Evolutionary conservation across 176 grass and related monocot genomes (phyloP).

Genomic region (Juncus effusus): DNA sequence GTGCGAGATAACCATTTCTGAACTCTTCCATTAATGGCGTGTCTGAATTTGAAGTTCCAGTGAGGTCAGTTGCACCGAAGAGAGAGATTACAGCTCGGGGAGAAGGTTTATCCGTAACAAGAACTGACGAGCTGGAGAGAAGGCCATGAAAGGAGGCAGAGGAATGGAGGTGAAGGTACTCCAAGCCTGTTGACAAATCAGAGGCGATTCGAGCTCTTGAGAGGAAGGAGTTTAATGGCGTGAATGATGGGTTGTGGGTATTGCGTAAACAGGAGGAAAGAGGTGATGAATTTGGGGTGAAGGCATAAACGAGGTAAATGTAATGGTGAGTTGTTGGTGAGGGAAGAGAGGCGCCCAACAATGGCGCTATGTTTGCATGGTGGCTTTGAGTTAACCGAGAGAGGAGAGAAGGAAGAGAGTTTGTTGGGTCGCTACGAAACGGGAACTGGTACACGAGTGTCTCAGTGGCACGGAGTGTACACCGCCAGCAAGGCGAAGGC

Average conservation of each 20-base stretch:
- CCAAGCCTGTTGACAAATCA: slow-evolving; percentile 58
- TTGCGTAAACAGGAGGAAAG: slow-evolving; percentile 53
- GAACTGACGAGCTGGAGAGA: slow-evolving; percentile 33
- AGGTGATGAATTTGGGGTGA: slow-evolving; percentile 28
- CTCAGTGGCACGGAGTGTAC: slow-evolving; percentile 46
- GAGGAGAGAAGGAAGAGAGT: slow-evolving; percentile 23
- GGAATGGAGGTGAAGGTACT: slow-evolving; percentile 71
- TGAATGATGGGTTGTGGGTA: slow-evolving; percentile 39
- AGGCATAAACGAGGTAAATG: slow-evolving; percentile 67
- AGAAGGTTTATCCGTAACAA: slow-evolving; percentile 46
- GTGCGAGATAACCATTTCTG: slow-evolving; percentile 36
- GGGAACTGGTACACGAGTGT: slow-evolving; percentile 51
- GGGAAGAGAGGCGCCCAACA: slow-evolving; percentile 61
- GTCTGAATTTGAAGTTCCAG: background rate
- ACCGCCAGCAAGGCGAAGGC: slow-evolving; percentile 44
- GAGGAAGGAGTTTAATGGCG: slow-evolving; percentile 45
- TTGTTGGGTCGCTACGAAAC: background rate
- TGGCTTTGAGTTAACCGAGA: slow-evolving; percentile 33
- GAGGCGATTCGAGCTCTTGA: slow-evolving; percentile 48
- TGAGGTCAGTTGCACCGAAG: slow-evolving; percentile 43
- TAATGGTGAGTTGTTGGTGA: slow-evolving; percentile 26
- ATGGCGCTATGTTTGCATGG: slow-evolving; percentile 48
- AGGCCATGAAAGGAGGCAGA: slow-evolving; percentile 38
- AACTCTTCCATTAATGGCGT: background rate
- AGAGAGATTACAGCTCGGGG: slow-evolving; percentile 51